Evolutionary conservation across 2,329 filamentous ascomycete species (phyloP).

Genomic region (Arthrinium puccinioides): DNA sequence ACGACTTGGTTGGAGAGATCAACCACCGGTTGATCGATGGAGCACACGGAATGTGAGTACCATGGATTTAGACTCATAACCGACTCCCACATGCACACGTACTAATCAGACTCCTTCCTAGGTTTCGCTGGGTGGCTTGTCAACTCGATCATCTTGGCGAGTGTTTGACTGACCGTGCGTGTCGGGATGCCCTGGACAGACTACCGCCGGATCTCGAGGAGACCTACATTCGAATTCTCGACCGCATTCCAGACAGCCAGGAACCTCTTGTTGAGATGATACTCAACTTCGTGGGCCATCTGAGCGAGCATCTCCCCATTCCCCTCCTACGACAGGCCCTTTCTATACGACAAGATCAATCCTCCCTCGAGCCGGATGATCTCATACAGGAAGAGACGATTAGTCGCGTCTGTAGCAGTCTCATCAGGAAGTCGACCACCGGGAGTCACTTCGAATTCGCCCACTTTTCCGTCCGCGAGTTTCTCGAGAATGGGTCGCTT

Average conservation of each 20-base stretch:
- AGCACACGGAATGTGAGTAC: conserved; percentile 12
- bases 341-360: conserved; percentile 2
- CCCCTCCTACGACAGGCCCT: background rate
- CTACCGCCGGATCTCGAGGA: background rate
- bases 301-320: background rate
- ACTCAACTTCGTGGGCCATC: background rate
- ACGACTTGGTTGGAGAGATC: conserved; percentile 10
- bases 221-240: background rate
- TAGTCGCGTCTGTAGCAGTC: conserved; percentile 8
- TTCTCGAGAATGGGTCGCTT: conserved; percentile 6
- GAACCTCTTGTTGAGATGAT: background rate
- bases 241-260: background rate
- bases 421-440: conserved; percentile 9
- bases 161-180: background rate
- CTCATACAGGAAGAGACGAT: conserved; percentile 3
- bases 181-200: background rate
- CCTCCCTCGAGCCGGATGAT: conserved; percentile 1
- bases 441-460: conserved; percentile 10
- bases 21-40: conserved; percentile 5
- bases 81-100: background rate
- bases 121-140: conserved; percentile 11
- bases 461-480: conserved; percentile 13
- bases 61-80: too few species aligned
- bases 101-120: background rate
- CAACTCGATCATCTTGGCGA: background rate